phyloP scores from a whole-genome alignment of 2,329 filamentous ascomycete genomes.

The Elsinoe ampelina region DNA sequence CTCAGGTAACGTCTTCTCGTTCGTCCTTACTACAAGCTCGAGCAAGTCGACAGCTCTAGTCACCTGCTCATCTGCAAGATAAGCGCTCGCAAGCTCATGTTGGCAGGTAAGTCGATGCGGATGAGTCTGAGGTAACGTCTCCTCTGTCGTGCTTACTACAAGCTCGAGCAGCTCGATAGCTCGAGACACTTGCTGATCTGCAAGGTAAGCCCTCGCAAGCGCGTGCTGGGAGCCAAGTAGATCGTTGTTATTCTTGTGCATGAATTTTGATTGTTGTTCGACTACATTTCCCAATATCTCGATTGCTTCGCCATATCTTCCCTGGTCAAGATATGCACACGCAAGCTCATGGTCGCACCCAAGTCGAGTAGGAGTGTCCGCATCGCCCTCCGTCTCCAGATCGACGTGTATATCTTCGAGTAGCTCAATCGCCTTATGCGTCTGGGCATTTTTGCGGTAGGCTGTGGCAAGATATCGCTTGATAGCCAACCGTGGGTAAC shows the following conservation, averaged over 20 bases:
- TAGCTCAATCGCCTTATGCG: constrained; percentile 20
- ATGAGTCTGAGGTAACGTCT: no score
- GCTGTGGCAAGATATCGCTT: constrained; percentile 20
- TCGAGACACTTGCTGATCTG: constrained; percentile 17
- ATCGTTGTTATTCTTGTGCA: constrained; percentile 6
- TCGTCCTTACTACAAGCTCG: no score
- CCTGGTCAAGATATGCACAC: constrained; percentile 19
- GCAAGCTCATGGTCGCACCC: constrained; percentile 18
- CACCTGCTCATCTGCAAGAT: no score
- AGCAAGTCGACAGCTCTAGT: no score
- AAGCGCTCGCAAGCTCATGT: no score
- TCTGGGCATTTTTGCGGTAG: constrained; percentile 18
- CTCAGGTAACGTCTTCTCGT: constrained; percentile 8
- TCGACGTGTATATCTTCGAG: constrained; percentile 19
- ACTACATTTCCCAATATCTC: constrained; percentile 14
- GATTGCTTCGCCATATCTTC: constrained; percentile 18
- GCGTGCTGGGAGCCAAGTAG: constrained; percentile 14
- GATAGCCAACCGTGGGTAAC: not conserved
- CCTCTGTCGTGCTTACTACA: constrained; percentile 17
- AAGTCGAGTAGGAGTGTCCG: not conserved
- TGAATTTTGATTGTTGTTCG: not conserved
- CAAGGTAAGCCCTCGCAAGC: constrained; percentile 21
- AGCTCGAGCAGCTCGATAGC: constrained; percentile 22
- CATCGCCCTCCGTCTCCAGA: not conserved
- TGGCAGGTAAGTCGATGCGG: no score